These are phyloP conservation scores for Ascochyta pisi DNA, from an alignment of 2,329 filamentous ascomycete genomes.

Conservation along the genomic window DNA sequence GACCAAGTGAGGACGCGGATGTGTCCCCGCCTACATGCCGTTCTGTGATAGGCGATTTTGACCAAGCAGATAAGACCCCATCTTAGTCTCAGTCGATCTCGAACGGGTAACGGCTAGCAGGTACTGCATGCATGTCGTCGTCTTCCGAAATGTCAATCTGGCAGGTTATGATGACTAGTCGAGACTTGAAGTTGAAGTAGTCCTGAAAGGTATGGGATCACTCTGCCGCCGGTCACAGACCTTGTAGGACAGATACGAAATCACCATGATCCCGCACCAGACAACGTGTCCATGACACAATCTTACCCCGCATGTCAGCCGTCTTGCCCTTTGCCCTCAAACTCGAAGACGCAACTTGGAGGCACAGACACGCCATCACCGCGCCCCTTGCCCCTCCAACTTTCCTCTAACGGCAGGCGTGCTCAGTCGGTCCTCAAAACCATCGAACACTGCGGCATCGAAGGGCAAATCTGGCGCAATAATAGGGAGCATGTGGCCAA, in stretches of 20 bases:
- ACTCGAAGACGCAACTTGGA: slow-evolving; percentile 5
- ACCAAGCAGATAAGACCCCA: slow-evolving; percentile 4
- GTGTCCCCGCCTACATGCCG: background rate
- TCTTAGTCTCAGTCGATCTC: background rate
- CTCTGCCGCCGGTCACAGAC: background rate
- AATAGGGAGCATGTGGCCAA: slow-evolving; percentile 10
- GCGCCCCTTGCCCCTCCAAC: slow-evolving; percentile 1
- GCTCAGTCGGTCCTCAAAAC: slow-evolving; percentile 6
- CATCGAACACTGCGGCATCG: slow-evolving; percentile 11
- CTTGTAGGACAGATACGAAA: background rate
- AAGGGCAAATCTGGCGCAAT: slow-evolving; percentile 11
- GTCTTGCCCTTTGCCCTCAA: background rate
- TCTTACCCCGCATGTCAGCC: slow-evolving; percentile 2
- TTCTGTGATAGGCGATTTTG: slow-evolving; percentile 1
- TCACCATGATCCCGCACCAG: background rate
- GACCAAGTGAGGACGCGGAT: background rate
- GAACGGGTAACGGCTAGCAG: background rate
- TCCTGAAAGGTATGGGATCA: background rate
- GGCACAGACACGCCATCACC: slow-evolving; percentile 12
- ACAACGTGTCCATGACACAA: background rate
- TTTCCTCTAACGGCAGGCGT: slow-evolving; percentile 19
- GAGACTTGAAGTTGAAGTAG: too few relatives aligned
- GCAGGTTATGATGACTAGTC: background rate
- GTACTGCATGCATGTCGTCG: background rate
- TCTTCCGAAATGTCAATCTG: background rate